Base-by-base conservation (phyloP, 768 basidiomycete genomes). In the Naganishia kalamii region DNA sequence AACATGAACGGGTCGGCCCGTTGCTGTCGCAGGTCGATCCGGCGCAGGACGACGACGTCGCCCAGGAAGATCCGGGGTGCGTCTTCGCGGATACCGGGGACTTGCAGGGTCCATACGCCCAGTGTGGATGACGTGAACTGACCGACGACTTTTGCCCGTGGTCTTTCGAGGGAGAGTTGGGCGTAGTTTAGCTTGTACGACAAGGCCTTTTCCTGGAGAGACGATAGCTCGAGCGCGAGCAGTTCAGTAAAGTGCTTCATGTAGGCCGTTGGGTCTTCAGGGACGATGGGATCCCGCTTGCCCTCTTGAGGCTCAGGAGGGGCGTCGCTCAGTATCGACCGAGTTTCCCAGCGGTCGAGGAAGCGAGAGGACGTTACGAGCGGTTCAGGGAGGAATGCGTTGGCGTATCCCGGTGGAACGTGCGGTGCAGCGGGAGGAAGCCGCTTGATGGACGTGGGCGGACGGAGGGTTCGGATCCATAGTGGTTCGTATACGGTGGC, bases 51-150 rank as follows among this genome's bases (percentile, higher is more conserved):
- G n/a, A 77, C 62, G 0, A 71, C 60, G 63, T 79, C 79, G n/a
- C 75, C 73, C 23, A 75, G 63, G 25, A 69, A 68, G 30, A 80
- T 70, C 1, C 70, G 68, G 7, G 79, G 79, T 50, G 70, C 71
- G 25, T 75, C 75, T 60, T 80, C 79, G 23, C 79, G 68, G 30
- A 79, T 75, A 1, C 74, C 76, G 13, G 75, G 75, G 2, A 75
- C 72, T n/a, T 60, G 48, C 30, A 75, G 63, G 10, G 66, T 50
- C 70, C 68, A 73, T 0, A 66, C 62, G 13, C 63, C 49, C 52
- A 40, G 27, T 25, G 54, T 27, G 6, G 54, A 57, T 3, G 33
- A 15, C 12, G 43, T 37, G 25, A 51, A 40, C 30, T 32, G 57
- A 13, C 66, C 40, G 3, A 69, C 37, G 15, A 60, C 60, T 21